These are phyloP conservation scores for Suillus subaureus DNA, from an alignment of 768 basidiomycete genomes.

Conservation along the genomic window DNA sequence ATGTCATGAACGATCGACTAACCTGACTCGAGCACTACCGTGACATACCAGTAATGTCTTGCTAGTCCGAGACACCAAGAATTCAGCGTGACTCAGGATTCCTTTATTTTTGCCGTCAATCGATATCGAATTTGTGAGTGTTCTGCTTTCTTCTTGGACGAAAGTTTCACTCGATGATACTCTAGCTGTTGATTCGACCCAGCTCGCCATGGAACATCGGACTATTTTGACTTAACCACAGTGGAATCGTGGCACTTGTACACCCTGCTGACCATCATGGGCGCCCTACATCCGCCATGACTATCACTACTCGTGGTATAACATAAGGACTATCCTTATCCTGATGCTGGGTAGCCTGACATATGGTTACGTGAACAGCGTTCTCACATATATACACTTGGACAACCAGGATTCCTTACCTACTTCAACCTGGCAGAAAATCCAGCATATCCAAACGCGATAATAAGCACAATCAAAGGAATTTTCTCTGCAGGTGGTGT, in stretches of 20 bases:
- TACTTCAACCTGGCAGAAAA: not conserved
- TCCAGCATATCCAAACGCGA: not conserved
- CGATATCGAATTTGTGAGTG: not conserved
- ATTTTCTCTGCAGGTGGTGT: not conserved
- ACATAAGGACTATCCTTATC: not conserved
- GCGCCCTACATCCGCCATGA: no score
- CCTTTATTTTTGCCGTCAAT: not conserved
- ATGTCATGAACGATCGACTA: not conserved
- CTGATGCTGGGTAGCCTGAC: not conserved
- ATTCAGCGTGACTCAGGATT: not conserved
- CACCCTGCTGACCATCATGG: not conserved
- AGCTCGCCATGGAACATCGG: not conserved
- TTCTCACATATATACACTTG: not conserved
- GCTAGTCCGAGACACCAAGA: not conserved
- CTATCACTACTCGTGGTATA: not conserved
- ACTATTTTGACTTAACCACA: not conserved
- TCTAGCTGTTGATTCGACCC: not conserved
- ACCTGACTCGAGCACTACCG: not conserved
- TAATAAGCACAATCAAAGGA: not conserved
- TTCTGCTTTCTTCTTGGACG: not conserved
- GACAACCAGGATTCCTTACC: not conserved
- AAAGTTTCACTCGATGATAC: not conserved
- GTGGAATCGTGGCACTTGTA: not conserved
- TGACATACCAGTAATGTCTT: not conserved
- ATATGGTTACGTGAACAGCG: constrained; percentile 1